Evolutionary conservation across 495 filamentous ascomycete genomes (phyloP), one percentile per base, ranked within the genome.

Genomic region (Penicillium ochrochloron): DNA sequence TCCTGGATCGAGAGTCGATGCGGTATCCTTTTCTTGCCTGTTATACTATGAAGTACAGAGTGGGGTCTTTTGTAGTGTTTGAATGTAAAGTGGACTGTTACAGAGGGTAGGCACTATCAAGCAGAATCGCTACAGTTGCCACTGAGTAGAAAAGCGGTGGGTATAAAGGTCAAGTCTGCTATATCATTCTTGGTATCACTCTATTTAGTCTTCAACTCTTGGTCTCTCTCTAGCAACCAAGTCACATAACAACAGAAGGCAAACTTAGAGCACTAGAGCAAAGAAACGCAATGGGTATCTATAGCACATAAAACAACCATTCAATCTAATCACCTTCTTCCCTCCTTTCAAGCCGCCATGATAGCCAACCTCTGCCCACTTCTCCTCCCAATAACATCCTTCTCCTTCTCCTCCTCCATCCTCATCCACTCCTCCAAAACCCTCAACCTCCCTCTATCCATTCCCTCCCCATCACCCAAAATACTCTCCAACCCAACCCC

Each of bases 321-420:
- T 23, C 42, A 48, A 23, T 48, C n/a, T 7, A 48, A 12, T 52
- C 50, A 27, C 25, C 25, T 27, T 21, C 29, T 1, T 9, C 11
- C 50, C 3, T 5, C 3, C 3, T 11, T 10, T 31, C 57, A 73
- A 31, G 48, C 68, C 19, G 66, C 66, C 35, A 67, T 72, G 64
- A 73, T 72, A n/a, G 66, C 65, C 61, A 73, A 59, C 29, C 57
- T 52, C 2, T 39, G 44, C 37, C 56, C 52, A 2, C 9, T 7
- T 27, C 42, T 61, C 12, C 25, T 58, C 17, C 25, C 46, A 19
- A 31, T 19, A 14, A 14, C 35, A 57, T 42, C 42, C 41, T 55
- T 64, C 59, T 33, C 25, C 48, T 17, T 12, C 14, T 19, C 41
- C 41, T n/a, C 63, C 66, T n/a, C 17, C 42, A 15, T 31, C 31